A percentile compares a stretch with the other conserved stretches of the same genome.
These are phyloP conservation scores for Sporisorium reilianum DNA, from an alignment of 1,284 basidiomycete species.

Conservation along the genomic window DNA sequence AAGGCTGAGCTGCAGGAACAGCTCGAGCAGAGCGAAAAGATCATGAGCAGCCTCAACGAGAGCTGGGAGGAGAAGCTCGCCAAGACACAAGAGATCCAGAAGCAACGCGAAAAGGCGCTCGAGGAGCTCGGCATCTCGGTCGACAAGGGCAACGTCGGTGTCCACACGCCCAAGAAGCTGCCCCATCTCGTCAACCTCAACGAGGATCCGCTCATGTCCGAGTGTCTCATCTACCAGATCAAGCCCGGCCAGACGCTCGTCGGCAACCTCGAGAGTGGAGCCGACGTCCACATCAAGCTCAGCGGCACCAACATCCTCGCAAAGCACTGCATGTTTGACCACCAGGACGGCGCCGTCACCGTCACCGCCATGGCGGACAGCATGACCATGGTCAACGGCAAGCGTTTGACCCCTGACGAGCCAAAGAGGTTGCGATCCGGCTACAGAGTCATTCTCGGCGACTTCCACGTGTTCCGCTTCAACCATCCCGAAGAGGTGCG, in stretches of 20 bases:
- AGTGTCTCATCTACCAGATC: conserved; percentile 79
- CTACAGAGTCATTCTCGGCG: conserved; percentile 94
- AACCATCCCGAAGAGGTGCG: conserved; percentile 72
- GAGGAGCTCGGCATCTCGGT: conserved; percentile 98
- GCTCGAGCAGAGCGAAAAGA: conserved; percentile 93
- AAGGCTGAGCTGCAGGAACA: conserved; percentile 98
- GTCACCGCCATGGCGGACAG: conserved; percentile 82
- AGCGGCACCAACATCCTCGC: conserved; percentile 91
- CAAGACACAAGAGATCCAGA: conserved; percentile 93
- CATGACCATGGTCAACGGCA: conserved; percentile 89
- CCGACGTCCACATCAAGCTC: conserved; percentile 78
- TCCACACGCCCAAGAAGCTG: conserved; percentile 95
- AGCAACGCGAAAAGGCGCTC: conserved; percentile 93
- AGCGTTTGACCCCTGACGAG: conserved; percentile 69
- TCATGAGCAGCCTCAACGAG: conserved; percentile 95
- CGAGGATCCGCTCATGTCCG: conserved; percentile 72
- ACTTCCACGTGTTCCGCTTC: conserved; percentile 97
- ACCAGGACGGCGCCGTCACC: conserved; percentile 84
- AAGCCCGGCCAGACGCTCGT: conserved; percentile 85
- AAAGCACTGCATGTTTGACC: conserved; percentile 92
- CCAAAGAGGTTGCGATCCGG: conserved; percentile 79
- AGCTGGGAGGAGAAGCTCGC: conserved; percentile 97
- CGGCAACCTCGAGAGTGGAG: conserved; percentile 37
- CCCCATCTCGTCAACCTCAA: conserved; percentile 66
- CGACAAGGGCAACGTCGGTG: conserved; percentile 91